Base-by-base conservation (phyloP, 176 grass and related monocot species). In the Miscanthus lutarioriparius region DNA sequence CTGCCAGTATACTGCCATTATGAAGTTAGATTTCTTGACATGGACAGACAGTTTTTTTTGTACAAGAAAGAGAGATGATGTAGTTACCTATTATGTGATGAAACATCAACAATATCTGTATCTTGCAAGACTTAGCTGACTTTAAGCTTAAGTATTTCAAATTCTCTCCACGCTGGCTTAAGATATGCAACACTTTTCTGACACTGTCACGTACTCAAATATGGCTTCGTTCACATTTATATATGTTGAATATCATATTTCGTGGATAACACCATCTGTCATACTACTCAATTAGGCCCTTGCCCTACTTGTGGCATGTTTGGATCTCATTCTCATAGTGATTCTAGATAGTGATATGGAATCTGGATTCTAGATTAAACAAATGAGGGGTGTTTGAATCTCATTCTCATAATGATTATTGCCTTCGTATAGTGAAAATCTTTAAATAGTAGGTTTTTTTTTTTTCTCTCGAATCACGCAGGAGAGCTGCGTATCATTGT, bases 11-110 rank as follows among this genome's bases (percentile, higher is more conserved):
- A 47, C 12, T 56, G n/a, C 7, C 33, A 4, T 68, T 70, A 74
- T 37, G 20, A 75, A 85, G 78, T 61, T 80, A 33, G 22, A 62
- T 80, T 85, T 70, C 22, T 74, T 62, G 28, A 25, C 64, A 85
- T 81, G 19, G 23, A 49, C 62, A 74, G 38, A 32, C 26, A 75
- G 63, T n/a, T 41, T 61, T 16, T 69, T 71, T 49, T 64, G 13
- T 73, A 17, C 22, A 25, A 13, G 67, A 4, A 72, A 25, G 41
- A 68, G 25, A 75, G 8, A 35, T 28, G 66, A 47, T 74, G 37
- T 67, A 74, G 59, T 83, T 59, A 73, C 86, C 67, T 61, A 79
- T 20, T 67, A 36, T 74, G 61, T 63, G 67, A 74, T 74, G 9
- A 72, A 73, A 66, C 20, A 56, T 39, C 16, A 59, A 28, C 68